These are phyloP conservation scores for Sphaerulina populicola DNA, from an alignment of 2,329 filamentous ascomycete species.

Conservation along the genomic window DNA sequence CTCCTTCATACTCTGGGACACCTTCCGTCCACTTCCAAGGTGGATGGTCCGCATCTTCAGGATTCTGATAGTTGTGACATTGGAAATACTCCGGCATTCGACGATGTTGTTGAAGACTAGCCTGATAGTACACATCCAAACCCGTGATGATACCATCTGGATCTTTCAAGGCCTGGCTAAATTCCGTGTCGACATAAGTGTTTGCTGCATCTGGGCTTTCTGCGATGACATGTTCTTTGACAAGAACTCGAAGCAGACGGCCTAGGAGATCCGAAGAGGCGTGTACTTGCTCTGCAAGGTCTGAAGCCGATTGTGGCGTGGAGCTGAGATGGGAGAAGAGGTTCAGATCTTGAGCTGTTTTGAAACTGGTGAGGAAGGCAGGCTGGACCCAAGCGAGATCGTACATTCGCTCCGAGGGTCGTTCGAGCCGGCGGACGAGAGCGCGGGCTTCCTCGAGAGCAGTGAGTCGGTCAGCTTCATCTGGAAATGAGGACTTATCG, in stretches of 20 bases:
- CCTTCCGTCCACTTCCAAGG: conserved; percentile 14
- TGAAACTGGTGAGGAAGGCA: conserved; percentile 2
- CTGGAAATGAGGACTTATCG: conserved; percentile 8
- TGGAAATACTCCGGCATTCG: conserved; percentile 15
- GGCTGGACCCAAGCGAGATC: conserved; percentile 11
- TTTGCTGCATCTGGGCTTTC: conserved; percentile 6
- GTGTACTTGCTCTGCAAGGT: conserved; percentile 8
- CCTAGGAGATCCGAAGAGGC: conserved; percentile 12
- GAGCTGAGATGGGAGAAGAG: conserved; percentile 8
- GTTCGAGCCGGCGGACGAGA: conserved; percentile 13
- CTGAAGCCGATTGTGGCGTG: neutral
- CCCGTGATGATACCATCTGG: conserved; percentile 11
- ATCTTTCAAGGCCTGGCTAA: conserved; percentile 11
- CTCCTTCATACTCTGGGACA: conserved; percentile 4
- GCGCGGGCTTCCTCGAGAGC: conserved; percentile 10
- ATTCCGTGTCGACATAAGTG: conserved; percentile 8
- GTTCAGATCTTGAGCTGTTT: conserved; percentile 9
- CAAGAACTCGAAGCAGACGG: conserved; percentile 13
- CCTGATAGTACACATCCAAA: conserved; percentile 12
- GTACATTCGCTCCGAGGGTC: conserved; percentile 16
- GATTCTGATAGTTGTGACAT: conserved; percentile 11
- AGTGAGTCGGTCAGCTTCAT: conserved; percentile 5
- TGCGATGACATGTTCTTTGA: conserved; percentile 5
- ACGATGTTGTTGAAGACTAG: conserved; percentile 4
- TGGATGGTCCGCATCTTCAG: conserved; percentile 4